phyloP scores from a whole-genome alignment of 2,329 filamentous ascomycete genomes.

The Kalmusia sp. region DNA sequence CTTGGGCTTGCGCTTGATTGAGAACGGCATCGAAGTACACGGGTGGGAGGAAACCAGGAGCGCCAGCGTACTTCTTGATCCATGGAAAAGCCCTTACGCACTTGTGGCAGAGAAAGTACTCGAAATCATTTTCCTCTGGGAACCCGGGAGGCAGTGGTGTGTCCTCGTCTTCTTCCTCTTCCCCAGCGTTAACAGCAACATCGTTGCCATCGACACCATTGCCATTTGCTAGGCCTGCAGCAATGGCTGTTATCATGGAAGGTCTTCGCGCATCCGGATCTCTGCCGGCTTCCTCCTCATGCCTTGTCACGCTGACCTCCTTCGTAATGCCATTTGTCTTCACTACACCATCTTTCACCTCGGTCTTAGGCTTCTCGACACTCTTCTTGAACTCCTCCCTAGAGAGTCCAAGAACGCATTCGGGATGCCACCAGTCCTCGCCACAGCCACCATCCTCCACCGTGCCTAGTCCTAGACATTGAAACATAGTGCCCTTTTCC shows the following conservation, averaged over 20 bases:
- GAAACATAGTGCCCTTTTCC: constrained; percentile 98
- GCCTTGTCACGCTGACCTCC: constrained; percentile 18
- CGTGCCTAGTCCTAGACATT: constrained; percentile 86
- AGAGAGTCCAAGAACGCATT: constrained; percentile 83
- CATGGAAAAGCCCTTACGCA: constrained; percentile 88
- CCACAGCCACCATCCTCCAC: constrained; percentile 86
- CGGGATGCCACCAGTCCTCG: constrained; percentile 97
- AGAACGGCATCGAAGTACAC: constrained; percentile 61
- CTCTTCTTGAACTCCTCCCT: constrained; percentile 71
- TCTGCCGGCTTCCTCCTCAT: constrained; percentile 18
- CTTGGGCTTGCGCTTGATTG: constrained; percentile 18
- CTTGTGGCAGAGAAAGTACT: constrained; percentile 91
- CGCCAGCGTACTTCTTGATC: constrained; percentile 87
- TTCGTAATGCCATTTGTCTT: constrained; percentile 24
- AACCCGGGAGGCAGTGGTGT: constrained; percentile 82
- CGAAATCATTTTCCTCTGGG: constrained; percentile 86
- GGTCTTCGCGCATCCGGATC: constrained; percentile 15
- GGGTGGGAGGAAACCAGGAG: constrained; percentile 78
- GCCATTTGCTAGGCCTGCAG: constrained; percentile 23
- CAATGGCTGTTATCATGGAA: constrained; percentile 24
- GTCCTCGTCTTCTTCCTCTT: constrained; percentile 58
- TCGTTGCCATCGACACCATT: constrained; percentile 42
- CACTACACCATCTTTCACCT: constrained; percentile 12
- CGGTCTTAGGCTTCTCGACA: constrained; percentile 31
- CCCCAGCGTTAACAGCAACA: constrained; percentile 59